Evolutionary conservation across 31 red algal species (phyloP), one percentile per base, ranked within the genome.

Genomic region (Odonthalia washingtoniensis): DNA sequence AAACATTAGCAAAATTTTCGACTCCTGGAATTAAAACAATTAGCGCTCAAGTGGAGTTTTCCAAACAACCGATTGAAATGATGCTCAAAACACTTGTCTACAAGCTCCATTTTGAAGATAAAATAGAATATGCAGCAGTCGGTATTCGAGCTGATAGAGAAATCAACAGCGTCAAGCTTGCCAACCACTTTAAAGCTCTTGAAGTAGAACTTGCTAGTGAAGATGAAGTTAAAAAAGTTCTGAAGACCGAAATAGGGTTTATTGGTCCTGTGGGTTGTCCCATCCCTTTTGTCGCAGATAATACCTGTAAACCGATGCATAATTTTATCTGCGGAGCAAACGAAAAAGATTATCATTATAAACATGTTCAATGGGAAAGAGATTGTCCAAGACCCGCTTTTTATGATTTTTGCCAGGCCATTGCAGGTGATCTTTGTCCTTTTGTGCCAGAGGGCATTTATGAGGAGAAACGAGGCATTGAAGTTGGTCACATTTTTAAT

Each of bases 401-500:
- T 31, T 40, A 40, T 39, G 77, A 81, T 43, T 43, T 81, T 31
- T 46, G 77, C 31, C 26, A 81, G 28, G 46, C 63, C 28, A 32
- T 32, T 31, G 77, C 40, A 32, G 77, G 77, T 39, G 77, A 81
- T 35, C 30, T 39, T 30, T 81, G 45, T 30, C 77, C 77, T 43
- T 44, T 44, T 44, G 49, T 65, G n/a, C 28, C 42, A 40, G 45
- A 57, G 42, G 77, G 46, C 37, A 39, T 28, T 32, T 46, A 65
- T 46, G 28, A 35, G 28, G 28, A 65, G n/a, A 65, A 65, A 30
- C 77, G 77, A 32, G 32, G 77, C 45, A 65, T 81, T 36, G 77
- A 81, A 46, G 53, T 65, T 31, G 77, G 77, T 30, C 77, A 81
- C 46, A 81, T 81, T 46, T 81, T 81, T 43, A 61, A 81, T 40